Conservation (phyloP, 1,284 basidiomycete species). For the Prillingera fragicola region DNA sequence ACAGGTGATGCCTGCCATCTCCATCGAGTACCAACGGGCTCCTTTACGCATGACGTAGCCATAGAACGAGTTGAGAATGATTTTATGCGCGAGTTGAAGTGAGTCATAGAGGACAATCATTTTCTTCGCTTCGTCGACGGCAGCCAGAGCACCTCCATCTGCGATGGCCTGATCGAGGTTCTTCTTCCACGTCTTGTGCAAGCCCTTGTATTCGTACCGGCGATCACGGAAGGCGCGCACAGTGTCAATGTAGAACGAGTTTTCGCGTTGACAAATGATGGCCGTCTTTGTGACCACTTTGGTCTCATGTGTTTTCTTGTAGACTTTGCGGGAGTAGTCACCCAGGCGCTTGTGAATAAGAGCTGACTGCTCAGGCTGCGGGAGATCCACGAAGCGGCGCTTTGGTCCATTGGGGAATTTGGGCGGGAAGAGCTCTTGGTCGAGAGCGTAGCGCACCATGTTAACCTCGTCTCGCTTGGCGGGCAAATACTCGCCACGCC, state of each 20-base stretch:
- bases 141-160: slow-evolving; percentile 67
- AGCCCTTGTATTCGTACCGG: slow-evolving; percentile 97
- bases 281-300: slow-evolving; percentile 90
- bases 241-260: slow-evolving; percentile 99
- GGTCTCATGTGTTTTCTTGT: slow-evolving; percentile 98
- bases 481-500: slow-evolving; percentile 98
- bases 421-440: slow-evolving; percentile 88
- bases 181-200: slow-evolving; percentile 99
- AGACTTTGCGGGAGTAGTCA: slow-evolving; percentile 97
- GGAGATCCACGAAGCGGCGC: slow-evolving; percentile 78
- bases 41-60: slow-evolving; percentile 99
- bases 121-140: slow-evolving; percentile 95
- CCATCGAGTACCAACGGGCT: slow-evolving; percentile 99
- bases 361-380: slow-evolving; percentile 81
- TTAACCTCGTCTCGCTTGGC: slow-evolving; percentile 97
- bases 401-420: slow-evolving; percentile 67
- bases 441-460: slow-evolving; percentile 96
- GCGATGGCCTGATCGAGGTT: slow-evolving; percentile 73
- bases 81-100: slow-evolving; percentile 99
- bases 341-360: slow-evolving; percentile 94
- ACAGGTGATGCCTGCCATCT: slow-evolving; percentile 99
- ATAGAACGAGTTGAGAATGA: slow-evolving; percentile 99
- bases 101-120: slow-evolving; percentile 99
- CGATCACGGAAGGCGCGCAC: slow-evolving; percentile 96
- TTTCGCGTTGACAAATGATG: slow-evolving; percentile 96